These are phyloP conservation scores for Monosporascus sp. DNA, from an alignment of 2,329 filamentous ascomycete genomes.

Conservation along the genomic window DNA sequence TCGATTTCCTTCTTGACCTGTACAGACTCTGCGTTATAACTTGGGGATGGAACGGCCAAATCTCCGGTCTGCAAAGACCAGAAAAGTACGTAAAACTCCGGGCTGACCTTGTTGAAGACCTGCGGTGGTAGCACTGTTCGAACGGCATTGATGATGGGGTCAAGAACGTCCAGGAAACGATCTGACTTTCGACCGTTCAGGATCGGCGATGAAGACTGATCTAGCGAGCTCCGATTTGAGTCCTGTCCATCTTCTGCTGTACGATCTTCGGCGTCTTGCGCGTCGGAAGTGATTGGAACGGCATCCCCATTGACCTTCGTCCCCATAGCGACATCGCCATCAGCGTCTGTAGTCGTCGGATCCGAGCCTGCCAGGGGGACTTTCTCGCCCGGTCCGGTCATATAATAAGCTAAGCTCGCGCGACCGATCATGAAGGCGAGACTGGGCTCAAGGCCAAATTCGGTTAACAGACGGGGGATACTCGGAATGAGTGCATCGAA, in stretches of 20 bases:
- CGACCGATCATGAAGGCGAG: constrained; percentile 83
- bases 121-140: constrained; percentile 54
- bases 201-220: constrained; percentile 18
- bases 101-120: constrained; percentile 65
- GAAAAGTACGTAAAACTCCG: constrained; percentile 83
- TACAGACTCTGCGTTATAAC: constrained; percentile 72
- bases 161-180: constrained; percentile 64
- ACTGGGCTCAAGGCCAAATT: constrained; percentile 74
- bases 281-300: constrained; percentile 7
- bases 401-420: constrained; percentile 63
- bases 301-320: constrained; percentile 25
- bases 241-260: constrained; percentile 26
- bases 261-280: constrained; percentile 22
- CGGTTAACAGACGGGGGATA: constrained; percentile 65
- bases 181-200: constrained; percentile 35
- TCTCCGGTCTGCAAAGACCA: constrained; percentile 87
- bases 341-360: constrained; percentile 36
- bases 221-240: constrained; percentile 13
- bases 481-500: constrained; percentile 77
- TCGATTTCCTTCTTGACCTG: constrained; percentile 62
- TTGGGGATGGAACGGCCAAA: constrained; percentile 67
- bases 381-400: constrained; percentile 39
- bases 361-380: constrained; percentile 19
- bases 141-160: constrained; percentile 67
- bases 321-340: constrained; percentile 55